These are phyloP conservation scores for Prorocentrum cordatum DNA, from an alignment of 169 alveolate genomes.

Conservation along the genomic window DNA sequence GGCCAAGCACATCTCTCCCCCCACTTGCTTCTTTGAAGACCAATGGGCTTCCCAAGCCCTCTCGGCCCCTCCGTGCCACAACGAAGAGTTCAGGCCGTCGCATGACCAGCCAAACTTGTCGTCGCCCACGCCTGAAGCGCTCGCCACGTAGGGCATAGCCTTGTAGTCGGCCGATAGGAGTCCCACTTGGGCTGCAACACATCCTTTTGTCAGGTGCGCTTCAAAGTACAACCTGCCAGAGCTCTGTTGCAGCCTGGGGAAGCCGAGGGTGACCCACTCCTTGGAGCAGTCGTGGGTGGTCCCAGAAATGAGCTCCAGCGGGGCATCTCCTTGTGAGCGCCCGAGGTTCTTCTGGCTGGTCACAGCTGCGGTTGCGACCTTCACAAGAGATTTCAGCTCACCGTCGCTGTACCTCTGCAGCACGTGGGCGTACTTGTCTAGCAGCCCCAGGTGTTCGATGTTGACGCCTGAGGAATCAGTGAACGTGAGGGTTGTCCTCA, in stretches of 20 bases:
- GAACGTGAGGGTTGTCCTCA: conserved; percentile 21
- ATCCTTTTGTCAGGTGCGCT: conserved; percentile 10
- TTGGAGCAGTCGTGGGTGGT: too few relatives aligned
- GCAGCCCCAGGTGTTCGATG: conserved; percentile 24
- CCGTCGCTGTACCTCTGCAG: conserved; percentile 6
- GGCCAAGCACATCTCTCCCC: not conserved
- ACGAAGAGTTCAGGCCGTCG: conserved; percentile 19
- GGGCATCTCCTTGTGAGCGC: too few relatives aligned
- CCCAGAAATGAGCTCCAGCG: too few relatives aligned
- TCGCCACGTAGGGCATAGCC: conserved; percentile 12
- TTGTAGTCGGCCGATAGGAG: conserved; percentile 1
- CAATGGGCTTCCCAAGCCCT: not conserved
- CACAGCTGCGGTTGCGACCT: too few relatives aligned
- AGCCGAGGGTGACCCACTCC: conserved; percentile 47
- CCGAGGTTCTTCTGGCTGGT: too few relatives aligned
- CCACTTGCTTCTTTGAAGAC: too few relatives aligned
- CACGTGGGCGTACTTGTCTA: conserved; percentile 57
- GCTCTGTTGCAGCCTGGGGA: conserved; percentile 1
- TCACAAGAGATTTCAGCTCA: too few relatives aligned
- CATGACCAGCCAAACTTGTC: conserved; percentile 30
- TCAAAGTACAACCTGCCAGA: conserved; percentile 30
- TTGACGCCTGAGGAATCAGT: conserved; percentile 38
- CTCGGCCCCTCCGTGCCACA: not conserved
- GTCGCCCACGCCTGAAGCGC: conserved; percentile 41
- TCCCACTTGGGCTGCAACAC: conserved; percentile 25